phyloP scores from a whole-genome alignment of 2,329 filamentous ascomycete species.

The Aureobasidium sp. region DNA sequence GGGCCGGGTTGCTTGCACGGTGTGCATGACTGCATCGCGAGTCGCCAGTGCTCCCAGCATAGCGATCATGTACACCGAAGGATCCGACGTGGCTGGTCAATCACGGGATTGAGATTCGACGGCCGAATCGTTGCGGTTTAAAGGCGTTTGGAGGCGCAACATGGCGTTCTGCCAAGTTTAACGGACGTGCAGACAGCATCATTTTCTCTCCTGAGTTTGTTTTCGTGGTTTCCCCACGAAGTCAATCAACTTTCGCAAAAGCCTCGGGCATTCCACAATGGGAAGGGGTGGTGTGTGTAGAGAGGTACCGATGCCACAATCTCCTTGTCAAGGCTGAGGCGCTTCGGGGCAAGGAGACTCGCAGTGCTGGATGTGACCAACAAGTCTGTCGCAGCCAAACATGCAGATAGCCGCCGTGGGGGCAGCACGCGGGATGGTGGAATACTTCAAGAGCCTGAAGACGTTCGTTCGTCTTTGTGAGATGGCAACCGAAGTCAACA shows the following conservation, averaged over 20 bases:
- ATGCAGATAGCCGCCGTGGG: not conserved
- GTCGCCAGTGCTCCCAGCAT: not conserved
- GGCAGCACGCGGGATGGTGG: not conserved
- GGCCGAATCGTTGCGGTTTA: conserved; percentile 2
- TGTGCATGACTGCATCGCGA: not conserved
- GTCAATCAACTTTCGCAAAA: not conserved
- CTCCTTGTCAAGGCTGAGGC: not conserved
- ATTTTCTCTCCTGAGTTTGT: conserved; percentile 5
- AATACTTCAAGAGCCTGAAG: not conserved
- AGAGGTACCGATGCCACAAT: not conserved
- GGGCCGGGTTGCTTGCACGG: not conserved
- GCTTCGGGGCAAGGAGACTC: not conserved
- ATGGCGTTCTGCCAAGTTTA: not conserved
- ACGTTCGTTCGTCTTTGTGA: not conserved
- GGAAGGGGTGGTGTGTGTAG: not conserved
- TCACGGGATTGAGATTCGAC: not conserved
- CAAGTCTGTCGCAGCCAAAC: not conserved
- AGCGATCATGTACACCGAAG: not conserved
- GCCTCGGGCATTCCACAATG: not conserved
- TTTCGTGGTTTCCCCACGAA: not conserved
- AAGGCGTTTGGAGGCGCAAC: conserved; percentile 4
- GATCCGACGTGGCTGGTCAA: conserved; percentile 3
- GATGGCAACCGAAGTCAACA: not conserved
- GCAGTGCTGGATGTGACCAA: not conserved
- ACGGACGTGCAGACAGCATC: not conserved